phyloP scores from a whole-genome alignment of 192 early-diverging fungal species.

The Umbelopsis isabellina region DNA sequence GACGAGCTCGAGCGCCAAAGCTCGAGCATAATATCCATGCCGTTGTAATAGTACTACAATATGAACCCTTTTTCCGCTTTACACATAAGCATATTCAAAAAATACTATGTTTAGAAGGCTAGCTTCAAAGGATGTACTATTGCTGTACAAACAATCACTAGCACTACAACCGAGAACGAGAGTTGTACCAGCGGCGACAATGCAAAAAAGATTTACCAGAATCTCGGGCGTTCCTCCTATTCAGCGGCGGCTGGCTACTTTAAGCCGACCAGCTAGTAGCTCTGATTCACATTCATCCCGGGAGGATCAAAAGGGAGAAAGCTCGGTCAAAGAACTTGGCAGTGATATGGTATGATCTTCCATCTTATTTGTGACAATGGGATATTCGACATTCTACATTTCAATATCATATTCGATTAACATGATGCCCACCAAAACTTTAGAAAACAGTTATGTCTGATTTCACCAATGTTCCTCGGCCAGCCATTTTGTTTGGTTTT shows the following conservation, averaged over 20 bases:
- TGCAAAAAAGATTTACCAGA: too few species aligned
- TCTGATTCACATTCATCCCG: not conserved
- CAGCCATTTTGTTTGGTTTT: slow-evolving; percentile 9
- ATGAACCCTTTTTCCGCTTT: too few species aligned
- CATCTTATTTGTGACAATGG: not conserved
- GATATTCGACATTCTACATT: not conserved
- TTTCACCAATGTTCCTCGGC: slow-evolving; percentile 6
- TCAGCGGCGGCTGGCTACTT: not conserved
- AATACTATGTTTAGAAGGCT: too few species aligned
- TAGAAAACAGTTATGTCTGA: slow-evolving; percentile 13
- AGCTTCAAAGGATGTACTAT: too few species aligned
- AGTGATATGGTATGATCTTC: not conserved
- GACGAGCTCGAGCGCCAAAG: too few species aligned
- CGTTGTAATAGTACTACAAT: too few species aligned
- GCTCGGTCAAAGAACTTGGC: slow-evolving; percentile 10
- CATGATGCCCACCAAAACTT: not conserved
- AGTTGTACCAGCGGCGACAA: too few species aligned
- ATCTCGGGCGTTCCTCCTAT: not conserved
- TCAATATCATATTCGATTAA: not conserved
- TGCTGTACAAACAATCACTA: too few species aligned
- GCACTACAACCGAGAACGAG: too few species aligned
- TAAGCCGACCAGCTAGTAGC: not conserved
- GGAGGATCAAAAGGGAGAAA: slow-evolving; percentile 2
- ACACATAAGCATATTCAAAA: too few species aligned
- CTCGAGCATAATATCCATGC: too few species aligned